Evolutionary conservation across 495 filamentous ascomycete species (phyloP), one percentile per base, ranked within the genome.

Genomic region (Xylaria venustula): DNA sequence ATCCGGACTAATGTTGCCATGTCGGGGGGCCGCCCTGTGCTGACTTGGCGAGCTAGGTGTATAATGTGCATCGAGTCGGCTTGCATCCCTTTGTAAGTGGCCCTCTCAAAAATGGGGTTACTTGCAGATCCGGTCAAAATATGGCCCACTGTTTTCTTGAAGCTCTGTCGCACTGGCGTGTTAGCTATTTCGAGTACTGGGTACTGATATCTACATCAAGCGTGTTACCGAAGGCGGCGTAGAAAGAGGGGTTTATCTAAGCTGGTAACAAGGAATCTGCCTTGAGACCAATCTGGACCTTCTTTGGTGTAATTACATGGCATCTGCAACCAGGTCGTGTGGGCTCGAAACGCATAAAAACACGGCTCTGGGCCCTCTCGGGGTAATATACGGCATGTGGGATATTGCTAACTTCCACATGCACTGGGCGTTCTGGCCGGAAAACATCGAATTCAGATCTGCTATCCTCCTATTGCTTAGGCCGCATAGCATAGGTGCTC

Each of bases 11-110:
- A 36, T 45, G 47, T 60, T 32, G 57, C 48, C 57, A 47, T 60
- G 22, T 60, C 37, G 48, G 45, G 30, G 54, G 55, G 30, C 30
- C 22, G 32, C 55, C 32, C 25, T 59, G 25, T 23, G 37, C 57
- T 60, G 36, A 60, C 57, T 60, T 52, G 48, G 57, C 57, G 48
- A 45, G 57, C 47, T 60, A 52, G 37, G 47, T 52, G 53, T 55
- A 55, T 26, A 45, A 44, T 19, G 36, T 37, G 28, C 45, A 19
- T 52, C 57, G 23, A 60, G 37, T 52, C 26, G 47, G 57, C 57
- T 52, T 52, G 25, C 57, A 30, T 37, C 48, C 53, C 37, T 60
- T 52, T 25, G 25, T 32, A 45, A 45, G 40, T 26, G 37, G 47
- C n/a, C 47, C 37, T 44, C 44, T 37, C 20, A 48, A 48, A 25